Conservation (phyloP, 768 basidiomycete species). For the Boletales sp. region DNA sequence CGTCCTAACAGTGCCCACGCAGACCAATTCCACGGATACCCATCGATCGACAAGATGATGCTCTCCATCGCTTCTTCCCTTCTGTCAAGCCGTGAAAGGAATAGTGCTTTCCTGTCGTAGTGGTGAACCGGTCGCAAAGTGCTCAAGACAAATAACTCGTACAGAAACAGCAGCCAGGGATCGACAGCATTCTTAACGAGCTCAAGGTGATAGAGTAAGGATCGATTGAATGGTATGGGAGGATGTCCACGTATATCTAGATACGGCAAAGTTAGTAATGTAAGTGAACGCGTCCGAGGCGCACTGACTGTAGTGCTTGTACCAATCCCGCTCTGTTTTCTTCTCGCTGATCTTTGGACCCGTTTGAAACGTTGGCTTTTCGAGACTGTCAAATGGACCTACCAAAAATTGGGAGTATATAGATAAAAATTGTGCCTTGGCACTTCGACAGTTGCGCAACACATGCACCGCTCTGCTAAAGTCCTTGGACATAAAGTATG, state of each 20-base stretch:
- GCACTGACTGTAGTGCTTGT: constrained; percentile 69
- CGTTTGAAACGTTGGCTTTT: constrained; percentile 2
- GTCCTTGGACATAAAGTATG: constrained; percentile 75
- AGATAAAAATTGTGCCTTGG: constrained; percentile 72
- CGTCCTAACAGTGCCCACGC: constrained; percentile 81
- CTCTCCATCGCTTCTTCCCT: constrained; percentile 86
- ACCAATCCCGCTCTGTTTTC: constrained; percentile 79
- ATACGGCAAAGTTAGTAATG: constrained; percentile 3
- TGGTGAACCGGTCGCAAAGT: not conserved
- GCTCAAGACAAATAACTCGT: not conserved
- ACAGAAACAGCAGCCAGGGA: constrained; percentile 87
- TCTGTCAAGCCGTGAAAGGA: constrained; percentile 74
- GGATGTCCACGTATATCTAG: constrained; percentile 70
- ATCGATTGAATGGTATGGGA: constrained; percentile 59
- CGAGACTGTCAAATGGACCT: constrained; percentile 30
- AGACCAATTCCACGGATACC: constrained; percentile 93
- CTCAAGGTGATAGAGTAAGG: constrained; percentile 55
- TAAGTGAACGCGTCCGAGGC: not conserved
- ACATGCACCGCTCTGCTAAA: constrained; percentile 67
- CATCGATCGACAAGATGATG: constrained; percentile 68
- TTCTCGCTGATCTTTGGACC: constrained; percentile 72
- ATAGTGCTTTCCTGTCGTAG: constrained; percentile 67
- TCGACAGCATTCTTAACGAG: constrained; percentile 58
- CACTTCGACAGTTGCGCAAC: constrained; percentile 61
- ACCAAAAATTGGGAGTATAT: constrained; percentile 86